Evolutionary conservation across 2,329 filamentous ascomycete species (phyloP).

Genomic region (Trichoderma endophyticum): DNA sequence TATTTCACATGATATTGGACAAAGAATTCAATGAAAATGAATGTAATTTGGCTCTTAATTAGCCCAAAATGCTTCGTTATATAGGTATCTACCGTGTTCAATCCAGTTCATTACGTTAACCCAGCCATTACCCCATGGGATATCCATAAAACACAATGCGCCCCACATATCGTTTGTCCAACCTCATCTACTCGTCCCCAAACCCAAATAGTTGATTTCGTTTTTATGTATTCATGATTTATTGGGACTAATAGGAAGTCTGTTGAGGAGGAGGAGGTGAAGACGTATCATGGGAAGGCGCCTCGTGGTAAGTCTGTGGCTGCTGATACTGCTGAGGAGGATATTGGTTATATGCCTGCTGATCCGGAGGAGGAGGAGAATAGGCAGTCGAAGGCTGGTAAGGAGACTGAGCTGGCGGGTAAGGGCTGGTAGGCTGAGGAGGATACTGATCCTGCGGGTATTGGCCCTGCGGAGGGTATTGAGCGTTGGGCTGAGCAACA

Average conservation of each 20-base stretch:
- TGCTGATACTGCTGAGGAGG: slow-evolving; percentile 24
- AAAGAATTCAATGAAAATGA: background rate
- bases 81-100: slow-evolving; percentile 7
- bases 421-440: slow-evolving; percentile 19
- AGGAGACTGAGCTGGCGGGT: slow-evolving; percentile 27
- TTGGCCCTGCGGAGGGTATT: slow-evolving; percentile 23
- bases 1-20: background rate
- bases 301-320: background rate
- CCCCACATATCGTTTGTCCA: background rate
- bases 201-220: background rate
- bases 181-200: background rate
- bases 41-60: background rate
- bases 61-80: background rate
- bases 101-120: slow-evolving; percentile 7
- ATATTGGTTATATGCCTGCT: slow-evolving; percentile 25
- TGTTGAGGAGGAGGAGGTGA: slow-evolving; percentile 7
- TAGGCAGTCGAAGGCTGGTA: slow-evolving; percentile 31
- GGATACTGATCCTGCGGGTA: slow-evolving; percentile 26
- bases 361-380: slow-evolving; percentile 25
- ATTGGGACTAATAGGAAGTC: slow-evolving; percentile 4
- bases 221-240: background rate
- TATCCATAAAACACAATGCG: slow-evolving; percentile 16
- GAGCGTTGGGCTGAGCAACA: slow-evolving; percentile 9
- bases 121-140: background rate
- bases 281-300: slow-evolving; percentile 10